Evolutionary conservation across 1,139 yeast species (phyloP), one percentile per base, ranked within the genome.

Genomic region (Meyerozyma smithsonii): DNA sequence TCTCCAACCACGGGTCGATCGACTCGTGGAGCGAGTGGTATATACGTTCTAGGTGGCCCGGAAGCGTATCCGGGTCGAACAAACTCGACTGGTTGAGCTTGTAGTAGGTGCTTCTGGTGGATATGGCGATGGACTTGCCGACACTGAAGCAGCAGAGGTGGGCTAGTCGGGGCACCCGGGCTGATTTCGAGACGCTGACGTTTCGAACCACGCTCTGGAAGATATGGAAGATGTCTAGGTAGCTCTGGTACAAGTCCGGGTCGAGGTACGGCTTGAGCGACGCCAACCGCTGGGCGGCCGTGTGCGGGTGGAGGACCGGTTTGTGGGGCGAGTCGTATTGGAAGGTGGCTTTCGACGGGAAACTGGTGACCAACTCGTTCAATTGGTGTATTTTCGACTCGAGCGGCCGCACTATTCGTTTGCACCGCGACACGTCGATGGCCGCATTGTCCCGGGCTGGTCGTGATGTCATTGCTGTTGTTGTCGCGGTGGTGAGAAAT

Each of bases 1-100:
- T 45, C 23, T 53, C 59, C 8, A 68, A 53, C 73, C 73, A 69
- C n/a, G 49, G 55, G 39, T 67, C 72, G 4, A 69, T 59, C 39
- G 66, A 72, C 33, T 65, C 64, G 11, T 56, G 46, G 11, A 68
- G 49, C 8, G 49, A 49, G 5, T 51, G 46, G 30, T 54, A 53
- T 38, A 54, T 53, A 25, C 45, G 39, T 36, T 50, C 50, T 5
- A 62, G 48, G 8, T 53, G 48, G 1, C 35, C 39, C 0, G 69
- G 64, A 7, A 64, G 46, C 4, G 63, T 54, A 3, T 55, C 50
- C 3, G 57, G 56, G 42, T 69, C 69, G 45, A 68, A 69, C 11
- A 68, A 54, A 6, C 53, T 47, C 2, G 62, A 41, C 33, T 65
- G 65, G 46, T 58, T 66, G 23, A 66, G 48, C 38, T 56, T 58